A percentile compares a stretch with the other conserved stretches of the same genome.
phyloP scores from a whole-genome alignment of 345 rosid species.

The Fremontodendron californicum region DNA sequence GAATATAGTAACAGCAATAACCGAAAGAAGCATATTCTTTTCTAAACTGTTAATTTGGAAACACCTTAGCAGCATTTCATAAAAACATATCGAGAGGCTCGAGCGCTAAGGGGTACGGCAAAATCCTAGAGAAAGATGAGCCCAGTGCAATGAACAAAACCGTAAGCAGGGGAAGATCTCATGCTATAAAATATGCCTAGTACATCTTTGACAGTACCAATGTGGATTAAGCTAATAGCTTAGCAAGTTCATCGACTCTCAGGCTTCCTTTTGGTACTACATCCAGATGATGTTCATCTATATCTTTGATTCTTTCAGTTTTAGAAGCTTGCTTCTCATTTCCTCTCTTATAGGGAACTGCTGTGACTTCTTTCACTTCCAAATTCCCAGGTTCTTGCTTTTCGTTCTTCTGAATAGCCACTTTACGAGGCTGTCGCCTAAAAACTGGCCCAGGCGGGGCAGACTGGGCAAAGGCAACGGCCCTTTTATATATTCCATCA shows the following conservation, averaged over 20 bases:
- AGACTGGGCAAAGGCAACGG: slow-evolving; percentile 51
- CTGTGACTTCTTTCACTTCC: slow-evolving; percentile 23
- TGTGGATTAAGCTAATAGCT: slow-evolving; percentile 47
- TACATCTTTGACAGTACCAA: not conserved
- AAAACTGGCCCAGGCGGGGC: slow-evolving; percentile 65
- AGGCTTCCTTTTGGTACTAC: slow-evolving; percentile 55
- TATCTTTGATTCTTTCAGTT: slow-evolving; percentile 18
- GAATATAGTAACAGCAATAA: not conserved
- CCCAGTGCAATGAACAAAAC: not conserved
- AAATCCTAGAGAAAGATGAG: not conserved
- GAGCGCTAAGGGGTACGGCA: not conserved
- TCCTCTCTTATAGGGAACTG: slow-evolving; percentile 25
- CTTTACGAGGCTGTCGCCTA: slow-evolving; percentile 37
- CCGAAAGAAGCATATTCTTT: not conserved
- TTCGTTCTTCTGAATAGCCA: slow-evolving; percentile 31
- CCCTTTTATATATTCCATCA: slow-evolving; percentile 49
- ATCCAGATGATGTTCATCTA: slow-evolving; percentile 29
- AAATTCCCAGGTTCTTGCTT: slow-evolving; percentile 27
- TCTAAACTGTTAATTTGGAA: not conserved
- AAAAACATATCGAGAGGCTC: not conserved
- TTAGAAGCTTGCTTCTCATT: slow-evolving; percentile 24
- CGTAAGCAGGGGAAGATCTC: not conserved
- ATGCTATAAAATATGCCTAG: not conserved
- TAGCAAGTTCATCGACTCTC: slow-evolving; percentile 82
- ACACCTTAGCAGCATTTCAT: not conserved